phyloP scores from a whole-genome alignment of 2,329 filamentous ascomycete species.

The Pseudogymnoascus destructans region DNA sequence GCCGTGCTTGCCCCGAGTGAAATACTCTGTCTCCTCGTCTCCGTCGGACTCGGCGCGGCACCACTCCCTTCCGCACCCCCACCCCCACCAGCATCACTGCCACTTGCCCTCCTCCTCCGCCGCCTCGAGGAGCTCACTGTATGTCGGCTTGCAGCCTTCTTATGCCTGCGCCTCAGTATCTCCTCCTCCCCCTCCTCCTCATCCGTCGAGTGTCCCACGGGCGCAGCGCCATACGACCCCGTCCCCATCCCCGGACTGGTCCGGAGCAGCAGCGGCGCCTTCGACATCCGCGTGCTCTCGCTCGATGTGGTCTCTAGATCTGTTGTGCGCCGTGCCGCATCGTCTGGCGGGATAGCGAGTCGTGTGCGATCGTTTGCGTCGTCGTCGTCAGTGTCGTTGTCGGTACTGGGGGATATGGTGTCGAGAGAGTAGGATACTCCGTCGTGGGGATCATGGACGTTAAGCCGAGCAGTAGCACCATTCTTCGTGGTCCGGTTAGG shows the following conservation, averaged over 20 bases:
- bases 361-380: not conserved
- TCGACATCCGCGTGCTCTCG: slow-evolving; percentile 27
- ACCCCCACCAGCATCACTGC: not conserved
- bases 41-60: slow-evolving; percentile 11
- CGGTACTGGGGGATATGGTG: slow-evolving; percentile 11
- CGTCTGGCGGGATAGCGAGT: not conserved
- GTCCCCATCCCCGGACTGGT: slow-evolving; percentile 47
- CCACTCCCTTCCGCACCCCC: not conserved
- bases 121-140: slow-evolving; percentile 15
- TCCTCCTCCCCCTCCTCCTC: slow-evolving; percentile 22
- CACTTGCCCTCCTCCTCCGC: not conserved
- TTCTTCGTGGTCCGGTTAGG: not conserved
- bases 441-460: slow-evolving; percentile 11
- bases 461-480: not conserved
- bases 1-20: not conserved
- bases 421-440: slow-evolving; percentile 10
- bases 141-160: slow-evolving; percentile 20
- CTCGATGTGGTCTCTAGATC: slow-evolving; percentile 7
- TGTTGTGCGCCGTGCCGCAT: not conserved
- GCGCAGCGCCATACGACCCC: slow-evolving; percentile 47
- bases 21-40: slow-evolving; percentile 9
- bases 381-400: not conserved
- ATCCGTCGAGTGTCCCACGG: slow-evolving; percentile 30
- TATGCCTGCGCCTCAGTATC: slow-evolving; percentile 17
- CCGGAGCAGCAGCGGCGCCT: slow-evolving; percentile 43